These are phyloP conservation scores for Penicillium cinerascens DNA, from an alignment of 495 filamentous ascomycete species.

Conservation along the genomic window DNA sequence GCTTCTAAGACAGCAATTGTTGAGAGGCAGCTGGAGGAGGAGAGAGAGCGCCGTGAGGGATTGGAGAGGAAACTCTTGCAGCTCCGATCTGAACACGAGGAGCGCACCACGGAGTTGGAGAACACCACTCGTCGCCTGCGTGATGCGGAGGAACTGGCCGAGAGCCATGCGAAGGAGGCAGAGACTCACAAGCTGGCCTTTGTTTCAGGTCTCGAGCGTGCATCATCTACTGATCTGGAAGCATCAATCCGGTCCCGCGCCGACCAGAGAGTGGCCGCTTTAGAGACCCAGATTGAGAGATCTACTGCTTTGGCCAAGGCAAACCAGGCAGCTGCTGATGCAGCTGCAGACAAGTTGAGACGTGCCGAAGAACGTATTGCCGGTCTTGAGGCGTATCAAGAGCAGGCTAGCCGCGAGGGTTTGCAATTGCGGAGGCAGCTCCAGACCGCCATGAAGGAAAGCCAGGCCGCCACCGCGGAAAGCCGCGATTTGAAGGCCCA, in stretches of 20 bases:
- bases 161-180: slow-evolving; percentile 83
- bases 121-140: slow-evolving; percentile 66
- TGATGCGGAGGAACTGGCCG: slow-evolving; percentile 89
- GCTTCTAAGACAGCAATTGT: slow-evolving; percentile 68
- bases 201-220: slow-evolving; percentile 72
- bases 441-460: slow-evolving; percentile 75
- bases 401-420: slow-evolving; percentile 90
- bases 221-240: slow-evolving; percentile 42
- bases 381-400: slow-evolving; percentile 92
- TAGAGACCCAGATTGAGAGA: slow-evolving; percentile 75
- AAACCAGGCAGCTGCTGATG: slow-evolving; percentile 87
- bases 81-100: slow-evolving; percentile 81
- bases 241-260: slow-evolving; percentile 52
- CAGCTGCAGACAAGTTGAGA: slow-evolving; percentile 80
- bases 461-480: slow-evolving; percentile 67
- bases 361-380: slow-evolving; percentile 94
- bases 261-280: slow-evolving; percentile 69
- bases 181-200: slow-evolving; percentile 80
- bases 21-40: slow-evolving; percentile 81
- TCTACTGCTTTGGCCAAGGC: slow-evolving; percentile 77
- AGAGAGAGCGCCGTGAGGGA: slow-evolving; percentile 68
- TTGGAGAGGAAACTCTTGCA: slow-evolving; percentile 77
- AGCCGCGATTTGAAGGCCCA: slow-evolving; percentile 76
- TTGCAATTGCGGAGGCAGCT: slow-evolving; percentile 85
- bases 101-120: slow-evolving; percentile 76